Conservation (phyloP, 208 protist genomes). For the Blastocrithidia nonstop region DNA sequence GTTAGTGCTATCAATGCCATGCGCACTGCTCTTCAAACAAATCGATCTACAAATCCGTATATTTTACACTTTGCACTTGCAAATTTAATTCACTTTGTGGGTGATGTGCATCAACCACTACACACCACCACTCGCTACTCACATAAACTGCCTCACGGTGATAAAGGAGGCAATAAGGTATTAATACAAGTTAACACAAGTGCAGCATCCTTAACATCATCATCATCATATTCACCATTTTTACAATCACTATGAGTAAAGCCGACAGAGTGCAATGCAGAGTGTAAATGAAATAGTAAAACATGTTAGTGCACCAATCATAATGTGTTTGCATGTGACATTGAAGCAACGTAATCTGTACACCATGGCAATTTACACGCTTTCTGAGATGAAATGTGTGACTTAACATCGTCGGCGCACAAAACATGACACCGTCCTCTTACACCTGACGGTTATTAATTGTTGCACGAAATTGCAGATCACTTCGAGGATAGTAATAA, state of each 20-base stretch:
- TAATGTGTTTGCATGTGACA: too few relatives aligned
- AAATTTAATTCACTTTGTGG: constrained; percentile 67
- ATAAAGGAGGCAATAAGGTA: constrained; percentile 56
- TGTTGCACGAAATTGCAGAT: constrained; percentile 22
- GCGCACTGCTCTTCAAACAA: background rate
- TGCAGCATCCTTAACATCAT: too few relatives aligned
- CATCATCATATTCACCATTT: too few relatives aligned
- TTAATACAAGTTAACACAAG: constrained; percentile 15
- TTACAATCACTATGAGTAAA: too few relatives aligned
- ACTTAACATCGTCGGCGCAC: constrained; percentile 6
- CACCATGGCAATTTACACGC: constrained; percentile 34
- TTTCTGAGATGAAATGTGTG: constrained; percentile 72
- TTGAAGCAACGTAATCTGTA: too few relatives aligned
- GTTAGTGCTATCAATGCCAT: constrained; percentile 6
- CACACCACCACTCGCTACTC: constrained; percentile 37
- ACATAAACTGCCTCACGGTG: constrained; percentile 25
- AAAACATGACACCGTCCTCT: constrained; percentile 20
- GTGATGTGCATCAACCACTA: constrained; percentile 77
- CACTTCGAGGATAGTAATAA: constrained; percentile 45
- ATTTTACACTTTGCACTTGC: constrained; percentile 45
- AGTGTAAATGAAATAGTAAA: too few relatives aligned
- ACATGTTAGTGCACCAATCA: too few relatives aligned
- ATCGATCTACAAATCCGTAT: constrained; percentile 23
- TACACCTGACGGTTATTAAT: constrained; percentile 10
- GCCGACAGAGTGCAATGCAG: too few relatives aligned